A percentile compares a stretch with the other conserved stretches of the same genome.
These are phyloP conservation scores for Piloderma croceum DNA, from an alignment of 768 basidiomycete species.

Conservation along the genomic window DNA sequence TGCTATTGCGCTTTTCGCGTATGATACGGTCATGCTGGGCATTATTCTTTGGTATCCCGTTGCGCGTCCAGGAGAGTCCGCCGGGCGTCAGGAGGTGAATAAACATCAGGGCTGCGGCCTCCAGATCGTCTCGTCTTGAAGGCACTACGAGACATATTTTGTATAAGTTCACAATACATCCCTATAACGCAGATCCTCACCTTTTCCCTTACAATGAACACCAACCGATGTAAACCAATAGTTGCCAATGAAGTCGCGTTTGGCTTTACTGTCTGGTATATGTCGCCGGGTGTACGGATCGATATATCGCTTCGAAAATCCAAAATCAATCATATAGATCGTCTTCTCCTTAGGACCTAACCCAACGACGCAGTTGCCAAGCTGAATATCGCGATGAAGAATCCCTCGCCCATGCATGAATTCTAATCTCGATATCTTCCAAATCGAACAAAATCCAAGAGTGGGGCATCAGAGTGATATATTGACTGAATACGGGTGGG, in stretches of 20 bases:
- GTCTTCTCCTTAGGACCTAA: conserved; percentile 49
- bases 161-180: too few relatives aligned
- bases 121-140: conserved; percentile 73
- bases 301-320: conserved; percentile 75
- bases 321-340: conserved; percentile 84
- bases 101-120: conserved; percentile 72
- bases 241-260: conserved; percentile 76
- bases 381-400: conserved; percentile 73
- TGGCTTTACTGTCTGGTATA: conserved; percentile 60
- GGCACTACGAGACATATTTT: too few relatives aligned
- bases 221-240: conserved; percentile 79
- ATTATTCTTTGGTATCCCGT: conserved; percentile 71
- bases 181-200: conserved; percentile 30
- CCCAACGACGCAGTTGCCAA: conserved; percentile 72
- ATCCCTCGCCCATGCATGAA: conserved; percentile 72
- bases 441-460: conserved; percentile 6
- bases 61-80: conserved; percentile 73
- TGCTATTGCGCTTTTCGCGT: conserved; percentile 54
- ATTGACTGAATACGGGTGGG: neutral
- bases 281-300: conserved; percentile 61
- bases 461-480: neutral
- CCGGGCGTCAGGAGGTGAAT: conserved; percentile 75
- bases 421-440: conserved; percentile 64
- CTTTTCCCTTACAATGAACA: conserved; percentile 74
- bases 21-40: conserved; percentile 59